Percentiles rank a stretch among this genome's conserved stretches.
phyloP scores from a whole-genome alignment of 179 eudicot genomes.

The Beta macrorhiza region DNA sequence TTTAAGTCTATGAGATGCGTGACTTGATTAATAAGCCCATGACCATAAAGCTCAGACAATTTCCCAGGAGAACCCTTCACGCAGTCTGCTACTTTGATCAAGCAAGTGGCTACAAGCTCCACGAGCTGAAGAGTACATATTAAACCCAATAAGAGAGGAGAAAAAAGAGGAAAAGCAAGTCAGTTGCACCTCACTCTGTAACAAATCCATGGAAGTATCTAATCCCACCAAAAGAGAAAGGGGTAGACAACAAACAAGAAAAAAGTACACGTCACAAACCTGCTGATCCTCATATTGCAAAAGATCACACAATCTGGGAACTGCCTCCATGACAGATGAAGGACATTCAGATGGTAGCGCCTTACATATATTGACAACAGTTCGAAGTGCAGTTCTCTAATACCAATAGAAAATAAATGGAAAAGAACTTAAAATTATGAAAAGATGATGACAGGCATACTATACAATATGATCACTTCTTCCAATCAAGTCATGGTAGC shows the following conservation, averaged over 20 bases:
- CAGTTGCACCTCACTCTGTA: not conserved
- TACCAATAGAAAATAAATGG: conserved; percentile 13
- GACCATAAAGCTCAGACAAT: conserved; percentile 68
- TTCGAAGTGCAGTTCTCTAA: conserved; percentile 85
- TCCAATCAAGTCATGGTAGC: not conserved
- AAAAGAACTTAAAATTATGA: not conserved
- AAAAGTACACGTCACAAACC: conserved; percentile 40
- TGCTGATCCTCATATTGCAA: conserved; percentile 84
- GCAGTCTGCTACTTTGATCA: conserved; percentile 69
- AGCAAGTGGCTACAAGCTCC: conserved; percentile 74
- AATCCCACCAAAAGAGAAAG: not conserved
- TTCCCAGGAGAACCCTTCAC: conserved; percentile 53
- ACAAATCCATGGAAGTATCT: not conserved
- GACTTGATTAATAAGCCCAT: conserved; percentile 67
- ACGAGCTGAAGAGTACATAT: conserved; percentile 56
- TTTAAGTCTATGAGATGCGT: conserved; percentile 58
- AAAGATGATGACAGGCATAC: not conserved
- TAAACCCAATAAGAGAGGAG: not conserved
- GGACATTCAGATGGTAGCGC: conserved; percentile 71
- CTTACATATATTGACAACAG: conserved; percentile 83
- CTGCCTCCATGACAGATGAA: conserved; percentile 75
- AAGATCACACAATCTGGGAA: conserved; percentile 79
- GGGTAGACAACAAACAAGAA: not conserved
- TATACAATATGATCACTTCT: not conserved
- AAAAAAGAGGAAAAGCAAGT: not conserved